phyloP scores from a whole-genome alignment of 352 stramenopile genomes.

The Globisporangium yorkense region DNA sequence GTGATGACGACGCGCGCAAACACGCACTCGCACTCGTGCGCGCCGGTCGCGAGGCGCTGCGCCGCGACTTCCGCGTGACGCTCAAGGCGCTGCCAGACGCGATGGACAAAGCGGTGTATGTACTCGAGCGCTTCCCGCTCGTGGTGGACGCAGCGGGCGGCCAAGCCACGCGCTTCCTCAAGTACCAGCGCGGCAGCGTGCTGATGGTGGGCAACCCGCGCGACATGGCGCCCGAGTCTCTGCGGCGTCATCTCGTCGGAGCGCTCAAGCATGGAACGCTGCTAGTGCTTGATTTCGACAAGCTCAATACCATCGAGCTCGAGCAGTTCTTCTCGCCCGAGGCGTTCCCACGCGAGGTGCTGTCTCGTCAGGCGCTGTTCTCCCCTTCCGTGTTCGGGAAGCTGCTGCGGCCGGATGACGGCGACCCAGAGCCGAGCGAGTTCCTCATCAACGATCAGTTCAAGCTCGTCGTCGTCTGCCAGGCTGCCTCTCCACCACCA shows the following conservation, averaged over 20 bases:
- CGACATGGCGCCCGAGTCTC: slow-evolving; percentile 59
- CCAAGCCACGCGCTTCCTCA: slow-evolving; percentile 75
- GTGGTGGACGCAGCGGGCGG: slow-evolving; percentile 76
- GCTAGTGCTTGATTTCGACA: slow-evolving; percentile 78
- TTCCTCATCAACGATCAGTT: slow-evolving; percentile 86
- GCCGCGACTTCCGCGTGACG: slow-evolving; percentile 31
- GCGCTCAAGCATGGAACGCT: slow-evolving; percentile 63
- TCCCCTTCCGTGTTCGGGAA: slow-evolving; percentile 47
- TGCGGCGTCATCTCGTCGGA: slow-evolving; percentile 71
- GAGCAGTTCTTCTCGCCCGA: slow-evolving; percentile 70
- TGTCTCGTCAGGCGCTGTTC: slow-evolving; percentile 65
- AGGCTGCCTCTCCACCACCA: slow-evolving; percentile 29
- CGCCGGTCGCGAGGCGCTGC: slow-evolving; percentile 18
- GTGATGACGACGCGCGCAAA: slow-evolving; percentile 9
- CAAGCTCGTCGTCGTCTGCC: slow-evolving; percentile 75
- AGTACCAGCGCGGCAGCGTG: slow-evolving; percentile 85
- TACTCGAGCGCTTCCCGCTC: slow-evolving; percentile 83
- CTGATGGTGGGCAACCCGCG: slow-evolving; percentile 69
- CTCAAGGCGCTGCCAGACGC: slow-evolving; percentile 82
- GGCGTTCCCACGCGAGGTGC: slow-evolving; percentile 66
- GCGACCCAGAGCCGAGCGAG: slow-evolving; percentile 41
- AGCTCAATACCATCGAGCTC: slow-evolving; percentile 53
- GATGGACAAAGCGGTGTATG: slow-evolving; percentile 83
- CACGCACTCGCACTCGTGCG: slow-evolving; percentile 15
- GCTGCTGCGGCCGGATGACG: slow-evolving; percentile 35